Evolutionary conservation across 345 rosid genomes (phyloP).

Genomic region (Salix purpurea): DNA sequence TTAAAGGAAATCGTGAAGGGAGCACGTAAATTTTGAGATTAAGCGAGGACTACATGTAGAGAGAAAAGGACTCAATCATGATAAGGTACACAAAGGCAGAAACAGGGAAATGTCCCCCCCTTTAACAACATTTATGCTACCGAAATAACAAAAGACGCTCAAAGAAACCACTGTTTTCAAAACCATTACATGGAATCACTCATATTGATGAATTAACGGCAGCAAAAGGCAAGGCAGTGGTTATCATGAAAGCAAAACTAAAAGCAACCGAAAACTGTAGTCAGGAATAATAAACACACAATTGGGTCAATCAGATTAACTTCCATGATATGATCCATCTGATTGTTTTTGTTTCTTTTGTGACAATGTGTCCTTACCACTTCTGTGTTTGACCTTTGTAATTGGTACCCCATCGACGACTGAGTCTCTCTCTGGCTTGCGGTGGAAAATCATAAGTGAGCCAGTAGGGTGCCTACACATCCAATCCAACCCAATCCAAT

Average conservation of each 20-base stretch:
- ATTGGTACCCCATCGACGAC: slow-evolving; percentile 54
- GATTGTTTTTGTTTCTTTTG: neutral
- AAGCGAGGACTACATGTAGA: neutral
- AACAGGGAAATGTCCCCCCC: neutral
- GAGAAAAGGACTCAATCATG: neutral
- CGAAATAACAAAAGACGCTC: neutral
- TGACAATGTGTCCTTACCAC: slow-evolving; percentile 36
- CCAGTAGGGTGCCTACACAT: slow-evolving; percentile 67
- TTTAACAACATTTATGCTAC: neutral
- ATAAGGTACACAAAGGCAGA: neutral
- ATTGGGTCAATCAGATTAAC: neutral
- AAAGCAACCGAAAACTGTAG: neutral
- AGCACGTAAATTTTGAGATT: no score
- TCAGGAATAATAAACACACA: neutral
- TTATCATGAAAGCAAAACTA: neutral
- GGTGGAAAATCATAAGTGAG: slow-evolving; percentile 65
- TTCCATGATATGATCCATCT: neutral
- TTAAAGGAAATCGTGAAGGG: neutral
- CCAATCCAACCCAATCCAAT: neutral
- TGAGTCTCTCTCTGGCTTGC: slow-evolving; percentile 42
- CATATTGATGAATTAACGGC: neutral
- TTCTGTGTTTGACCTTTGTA: slow-evolving; percentile 86
- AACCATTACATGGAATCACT: neutral
- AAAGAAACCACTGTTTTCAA: neutral
- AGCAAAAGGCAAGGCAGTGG: neutral